Evolutionary conservation across 306 rosid species (phyloP).

Genomic region (Cajanus cajan): DNA sequence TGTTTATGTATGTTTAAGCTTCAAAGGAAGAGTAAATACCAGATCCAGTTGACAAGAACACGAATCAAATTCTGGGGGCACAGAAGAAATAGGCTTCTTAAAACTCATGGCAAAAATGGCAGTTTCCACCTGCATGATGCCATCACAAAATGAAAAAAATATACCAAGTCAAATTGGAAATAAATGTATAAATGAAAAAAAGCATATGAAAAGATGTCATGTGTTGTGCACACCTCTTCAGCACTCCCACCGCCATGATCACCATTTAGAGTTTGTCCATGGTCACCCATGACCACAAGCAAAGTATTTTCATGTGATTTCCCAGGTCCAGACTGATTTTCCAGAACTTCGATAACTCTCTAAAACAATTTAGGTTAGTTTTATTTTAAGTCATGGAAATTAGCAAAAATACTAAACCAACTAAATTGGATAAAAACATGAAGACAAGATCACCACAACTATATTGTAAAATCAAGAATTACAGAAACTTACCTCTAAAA

Average conservation of each 20-base stretch:
- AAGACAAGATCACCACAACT: background rate
- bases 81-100: constrained; percentile 53
- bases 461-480: background rate
- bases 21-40: constrained; percentile 54
- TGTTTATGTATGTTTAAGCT: background rate
- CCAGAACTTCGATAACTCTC: constrained; percentile 79
- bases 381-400: constrained; percentile 22
- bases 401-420: constrained; percentile 11
- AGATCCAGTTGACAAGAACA: constrained; percentile 54
- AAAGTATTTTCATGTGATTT: constrained; percentile 86
- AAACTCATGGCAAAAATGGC: constrained; percentile 84
- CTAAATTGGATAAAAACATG: constrained; percentile 5
- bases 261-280: constrained; percentile 95
- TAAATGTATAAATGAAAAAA: background rate
- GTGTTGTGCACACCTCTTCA: constrained; percentile 69
- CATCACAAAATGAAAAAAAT: no score
- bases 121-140: constrained; percentile 76
- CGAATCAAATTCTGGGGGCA: constrained; percentile 52
- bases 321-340: constrained; percentile 74
- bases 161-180: constrained; percentile 12
- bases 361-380: constrained; percentile 39
- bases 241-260: constrained; percentile 99
- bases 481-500: constrained; percentile 59
- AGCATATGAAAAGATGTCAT: constrained; percentile 14
- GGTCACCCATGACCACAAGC: constrained; percentile 98